phyloP scores from a whole-genome alignment of 2,329 filamentous ascomycete genomes.

The Stagonosporopsis vannaccii region DNA sequence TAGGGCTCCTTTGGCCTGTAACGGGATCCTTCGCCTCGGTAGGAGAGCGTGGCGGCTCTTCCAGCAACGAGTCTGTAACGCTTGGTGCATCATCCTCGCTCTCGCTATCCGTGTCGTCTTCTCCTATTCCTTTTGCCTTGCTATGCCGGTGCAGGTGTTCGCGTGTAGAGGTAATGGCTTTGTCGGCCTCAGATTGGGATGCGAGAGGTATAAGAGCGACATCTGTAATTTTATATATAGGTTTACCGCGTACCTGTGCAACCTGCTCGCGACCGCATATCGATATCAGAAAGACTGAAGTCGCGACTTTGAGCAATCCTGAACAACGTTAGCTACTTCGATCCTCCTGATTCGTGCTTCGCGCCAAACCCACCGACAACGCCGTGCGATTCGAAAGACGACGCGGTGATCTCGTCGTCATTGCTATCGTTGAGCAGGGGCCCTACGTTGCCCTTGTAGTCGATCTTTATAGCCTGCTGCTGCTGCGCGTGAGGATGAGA shows the following conservation, averaged over 20 bases:
- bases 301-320: conserved; percentile 87
- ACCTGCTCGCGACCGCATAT: conserved; percentile 89
- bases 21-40: conserved; percentile 43
- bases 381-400: conserved; percentile 57
- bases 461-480: conserved; percentile 70
- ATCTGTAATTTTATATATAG: conserved; percentile 87
- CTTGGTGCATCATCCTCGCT: conserved; percentile 46
- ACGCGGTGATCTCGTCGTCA: conserved; percentile 47
- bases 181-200: conserved; percentile 75
- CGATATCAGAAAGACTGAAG: conserved; percentile 81
- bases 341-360: neutral
- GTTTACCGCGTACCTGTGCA: conserved; percentile 80
- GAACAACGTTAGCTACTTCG: neutral
- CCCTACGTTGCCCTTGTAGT: conserved; percentile 69
- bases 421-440: conserved; percentile 53
- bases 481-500: conserved; percentile 62
- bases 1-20: conserved; percentile 34
- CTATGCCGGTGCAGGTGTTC: conserved; percentile 53
- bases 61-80: conserved; percentile 48
- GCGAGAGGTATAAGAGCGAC: conserved; percentile 89
- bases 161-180: conserved; percentile 71
- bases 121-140: conserved; percentile 30
- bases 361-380: conserved; percentile 61
- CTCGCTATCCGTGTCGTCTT: conserved; percentile 42
- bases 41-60: conserved; percentile 42